Conservation (phyloP, 2,329 filamentous ascomycete species). For the Cladophialophora bantiana region DNA sequence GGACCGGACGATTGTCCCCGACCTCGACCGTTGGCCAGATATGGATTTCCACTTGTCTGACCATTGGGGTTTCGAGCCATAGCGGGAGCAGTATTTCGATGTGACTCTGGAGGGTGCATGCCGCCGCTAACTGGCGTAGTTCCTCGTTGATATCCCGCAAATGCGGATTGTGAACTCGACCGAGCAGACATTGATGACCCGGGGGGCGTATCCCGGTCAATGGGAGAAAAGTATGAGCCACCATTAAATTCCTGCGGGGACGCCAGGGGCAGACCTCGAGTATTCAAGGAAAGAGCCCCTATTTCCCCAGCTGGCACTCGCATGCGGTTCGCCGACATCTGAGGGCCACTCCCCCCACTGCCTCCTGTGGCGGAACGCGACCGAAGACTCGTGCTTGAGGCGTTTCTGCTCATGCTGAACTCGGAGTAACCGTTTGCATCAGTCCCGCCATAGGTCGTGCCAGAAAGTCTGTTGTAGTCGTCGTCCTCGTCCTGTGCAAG, state of each 20-base stretch:
- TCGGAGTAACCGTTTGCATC: slow-evolving; percentile 53
- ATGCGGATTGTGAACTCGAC: slow-evolving; percentile 62
- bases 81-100: slow-evolving; percentile 87
- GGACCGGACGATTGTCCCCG: slow-evolving; percentile 28
- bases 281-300: slow-evolving; percentile 37
- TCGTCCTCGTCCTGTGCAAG: slow-evolving; percentile 65
- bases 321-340: slow-evolving; percentile 35
- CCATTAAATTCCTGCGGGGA: slow-evolving; percentile 69
- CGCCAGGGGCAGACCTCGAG: slow-evolving; percentile 43
- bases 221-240: slow-evolving; percentile 95
- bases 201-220: slow-evolving; percentile 63
- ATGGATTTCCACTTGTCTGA: slow-evolving; percentile 65
- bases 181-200: slow-evolving; percentile 60
- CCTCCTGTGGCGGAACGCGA: slow-evolving; percentile 77
- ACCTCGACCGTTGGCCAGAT: slow-evolving; percentile 63
- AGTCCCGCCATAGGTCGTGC: slow-evolving; percentile 42
- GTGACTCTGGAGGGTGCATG: slow-evolving; percentile 70
- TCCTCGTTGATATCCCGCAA: slow-evolving; percentile 82
- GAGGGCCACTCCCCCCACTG: slow-evolving; percentile 47
- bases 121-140: slow-evolving; percentile 66
- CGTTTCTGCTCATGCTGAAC: slow-evolving; percentile 68
- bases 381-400: slow-evolving; percentile 76
- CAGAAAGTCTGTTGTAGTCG: slow-evolving; percentile 45
- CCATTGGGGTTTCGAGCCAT: slow-evolving; percentile 78
- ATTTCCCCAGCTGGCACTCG: slow-evolving; percentile 31